phyloP scores from a whole-genome alignment of 1,139 yeast species.

The Suhomyces choctaworum region DNA sequence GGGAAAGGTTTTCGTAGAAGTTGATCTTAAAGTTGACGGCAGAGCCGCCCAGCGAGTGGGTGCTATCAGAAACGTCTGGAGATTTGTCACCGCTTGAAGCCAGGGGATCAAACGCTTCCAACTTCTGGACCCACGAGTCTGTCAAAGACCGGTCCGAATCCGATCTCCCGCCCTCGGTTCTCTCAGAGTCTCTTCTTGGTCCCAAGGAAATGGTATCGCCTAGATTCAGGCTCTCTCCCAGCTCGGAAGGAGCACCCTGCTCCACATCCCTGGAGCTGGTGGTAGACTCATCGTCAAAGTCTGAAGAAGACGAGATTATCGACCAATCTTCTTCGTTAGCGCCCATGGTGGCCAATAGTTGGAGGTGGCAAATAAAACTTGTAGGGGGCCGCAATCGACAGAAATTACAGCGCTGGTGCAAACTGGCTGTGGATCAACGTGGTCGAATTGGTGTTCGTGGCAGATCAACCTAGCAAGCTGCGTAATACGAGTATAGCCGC shows the following conservation, averaged over 20 bases:
- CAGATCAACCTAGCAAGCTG: too few relatives aligned
- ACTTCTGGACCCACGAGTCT: constrained; percentile 5
- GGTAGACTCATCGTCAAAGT: constrained; percentile 38
- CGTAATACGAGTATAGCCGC: background rate
- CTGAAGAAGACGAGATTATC: constrained; percentile 46
- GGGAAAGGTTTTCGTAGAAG: constrained; percentile 31
- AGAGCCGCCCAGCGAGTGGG: too few relatives aligned
- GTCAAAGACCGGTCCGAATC: constrained; percentile 1
- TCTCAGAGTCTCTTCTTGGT: constrained; percentile 7
- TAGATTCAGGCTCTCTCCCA: constrained; percentile 3
- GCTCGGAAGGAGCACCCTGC: background rate
- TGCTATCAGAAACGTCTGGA: background rate
- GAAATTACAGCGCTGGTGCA: too few relatives aligned
- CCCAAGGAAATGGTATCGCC: constrained; percentile 9
- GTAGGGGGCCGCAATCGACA: too few relatives aligned
- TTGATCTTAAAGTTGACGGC: constrained; percentile 16
- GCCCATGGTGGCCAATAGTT: constrained; percentile 2
- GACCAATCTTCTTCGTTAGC: constrained; percentile 44
- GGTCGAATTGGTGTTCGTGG: too few relatives aligned
- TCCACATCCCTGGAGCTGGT: constrained; percentile 15
- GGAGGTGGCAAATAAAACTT: constrained; percentile 2
- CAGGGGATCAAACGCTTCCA: constrained; percentile 1
- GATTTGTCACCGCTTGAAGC: background rate
- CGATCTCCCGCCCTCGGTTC: constrained; percentile 1
- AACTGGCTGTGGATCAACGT: too few relatives aligned